phyloP scores from a whole-genome alignment of 1,139 yeast genomes.

The Scheffersomyces quercinus region DNA sequence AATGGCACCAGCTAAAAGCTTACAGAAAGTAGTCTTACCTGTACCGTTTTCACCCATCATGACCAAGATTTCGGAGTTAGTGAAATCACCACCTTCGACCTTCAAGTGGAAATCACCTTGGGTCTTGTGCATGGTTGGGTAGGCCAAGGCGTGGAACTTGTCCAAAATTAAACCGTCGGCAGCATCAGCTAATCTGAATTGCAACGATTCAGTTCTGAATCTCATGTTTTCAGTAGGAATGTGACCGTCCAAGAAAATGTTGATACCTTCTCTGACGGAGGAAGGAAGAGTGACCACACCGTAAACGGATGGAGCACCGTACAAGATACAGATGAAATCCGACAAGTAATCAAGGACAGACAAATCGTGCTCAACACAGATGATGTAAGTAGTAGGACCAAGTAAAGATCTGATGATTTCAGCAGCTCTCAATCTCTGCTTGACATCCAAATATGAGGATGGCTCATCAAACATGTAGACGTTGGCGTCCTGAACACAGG shows the following conservation, averaged over 20 bases:
- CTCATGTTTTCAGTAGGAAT: conserved; percentile 96
- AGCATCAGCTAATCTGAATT: conserved; percentile 92
- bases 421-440: conserved; percentile 98
- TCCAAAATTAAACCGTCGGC: conserved; percentile 76
- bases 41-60: conserved; percentile 99
- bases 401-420: conserved; percentile 85
- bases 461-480: conserved; percentile 99
- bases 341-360: conserved; percentile 95
- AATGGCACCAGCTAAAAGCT: conserved; percentile 87
- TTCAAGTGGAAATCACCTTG: conserved; percentile 91
- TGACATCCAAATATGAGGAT: conserved; percentile 95
- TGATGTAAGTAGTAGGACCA: conserved; percentile 74
- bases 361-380: conserved; percentile 97
- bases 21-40: conserved; percentile 97
- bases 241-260: conserved; percentile 96
- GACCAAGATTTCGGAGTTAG: conserved; percentile 94
- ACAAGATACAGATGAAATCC: conserved; percentile 91
- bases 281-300: conserved; percentile 97
- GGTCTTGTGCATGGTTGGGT: conserved; percentile 84
- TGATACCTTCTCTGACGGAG: conserved; percentile 97
- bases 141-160: conserved; percentile 72
- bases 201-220: conserved; percentile 93
- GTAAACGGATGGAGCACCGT: conserved; percentile 97
- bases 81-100: conserved; percentile 85
- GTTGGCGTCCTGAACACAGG: conserved; percentile 91